Evolutionary conservation across 352 stramenopile genomes (phyloP).

Genomic region (Globisporangium irregulare): DNA sequence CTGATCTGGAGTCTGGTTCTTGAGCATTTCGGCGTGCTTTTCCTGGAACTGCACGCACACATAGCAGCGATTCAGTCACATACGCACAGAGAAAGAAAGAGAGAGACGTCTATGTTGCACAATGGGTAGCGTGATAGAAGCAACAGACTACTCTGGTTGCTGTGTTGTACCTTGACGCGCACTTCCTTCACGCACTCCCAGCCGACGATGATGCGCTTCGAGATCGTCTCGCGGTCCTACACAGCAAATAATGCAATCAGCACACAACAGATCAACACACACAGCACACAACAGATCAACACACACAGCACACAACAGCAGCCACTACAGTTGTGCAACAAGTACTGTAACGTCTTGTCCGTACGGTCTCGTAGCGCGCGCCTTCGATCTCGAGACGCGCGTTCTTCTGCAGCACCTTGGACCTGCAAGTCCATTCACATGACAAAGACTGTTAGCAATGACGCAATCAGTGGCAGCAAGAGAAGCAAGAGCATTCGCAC

Average conservation of each 20-base stretch:
- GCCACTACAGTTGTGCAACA: too few relatives aligned
- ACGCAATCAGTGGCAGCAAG: neutral
- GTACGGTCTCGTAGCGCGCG: slow-evolving; percentile 67
- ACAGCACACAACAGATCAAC: neutral
- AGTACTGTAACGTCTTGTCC: neutral
- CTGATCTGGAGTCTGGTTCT: slow-evolving; percentile 1
- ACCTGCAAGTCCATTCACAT: slow-evolving; percentile 23
- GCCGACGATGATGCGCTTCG: slow-evolving; percentile 73
- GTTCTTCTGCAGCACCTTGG: slow-evolving; percentile 62
- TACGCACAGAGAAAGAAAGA: neutral
- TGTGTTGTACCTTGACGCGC: slow-evolving; percentile 51
- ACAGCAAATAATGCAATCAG: neutral
- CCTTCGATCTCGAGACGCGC: slow-evolving; percentile 80
- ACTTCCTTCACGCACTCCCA: slow-evolving; percentile 80
- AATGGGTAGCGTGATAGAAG: too few relatives aligned
- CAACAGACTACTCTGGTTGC: too few relatives aligned
- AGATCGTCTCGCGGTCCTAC: slow-evolving; percentile 72
- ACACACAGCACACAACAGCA: neutral
- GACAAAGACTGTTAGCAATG: neutral
- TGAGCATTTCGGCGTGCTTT: slow-evolving; percentile 40
- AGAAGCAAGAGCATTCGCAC: neutral
- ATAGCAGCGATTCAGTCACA: neutral
- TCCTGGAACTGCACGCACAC: slow-evolving; percentile 39
- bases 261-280: slow-evolving; percentile 1
- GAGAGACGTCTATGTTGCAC: neutral